A percentile compares a stretch with the other conserved stretches of the same genome.
Evolutionary conservation across 306 rosid species (phyloP).

Genomic region (Prunus mume): DNA sequence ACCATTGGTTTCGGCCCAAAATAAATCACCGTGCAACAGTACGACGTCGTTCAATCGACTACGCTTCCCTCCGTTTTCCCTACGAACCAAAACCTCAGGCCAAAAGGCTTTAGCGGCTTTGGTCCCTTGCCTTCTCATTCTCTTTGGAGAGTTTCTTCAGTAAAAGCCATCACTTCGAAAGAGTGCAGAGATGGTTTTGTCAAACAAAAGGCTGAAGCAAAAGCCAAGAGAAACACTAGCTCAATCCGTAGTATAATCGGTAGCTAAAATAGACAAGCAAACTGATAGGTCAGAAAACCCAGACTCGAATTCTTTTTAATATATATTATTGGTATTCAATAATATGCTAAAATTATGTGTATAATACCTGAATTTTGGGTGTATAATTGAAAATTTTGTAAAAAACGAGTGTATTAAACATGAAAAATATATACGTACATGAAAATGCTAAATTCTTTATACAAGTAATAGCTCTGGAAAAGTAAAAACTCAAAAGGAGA

Average conservation of each 20-base stretch:
- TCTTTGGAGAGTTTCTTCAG: background rate
- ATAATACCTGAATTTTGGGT: no score
- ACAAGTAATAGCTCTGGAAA: no score
- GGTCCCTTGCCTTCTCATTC: background rate
- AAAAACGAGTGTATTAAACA: no score
- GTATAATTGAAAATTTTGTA: no score
- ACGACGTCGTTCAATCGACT: background rate
- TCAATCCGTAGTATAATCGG: slow-evolving; percentile 28
- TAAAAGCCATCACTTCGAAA: background rate
- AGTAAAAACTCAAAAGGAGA: no score
- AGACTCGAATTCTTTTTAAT: slow-evolving; percentile 4
- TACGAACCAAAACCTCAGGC: background rate
- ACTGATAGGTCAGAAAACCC: slow-evolving; percentile 21
- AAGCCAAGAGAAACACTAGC: slow-evolving; percentile 52
- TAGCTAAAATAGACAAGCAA: slow-evolving; percentile 17
- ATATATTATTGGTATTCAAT: no score
- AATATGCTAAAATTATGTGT: no score
- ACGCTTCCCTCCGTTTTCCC: background rate
- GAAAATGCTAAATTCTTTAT: no score
- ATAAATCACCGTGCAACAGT: no score
- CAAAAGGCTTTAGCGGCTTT: background rate
- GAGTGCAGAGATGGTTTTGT: slow-evolving; percentile 64
- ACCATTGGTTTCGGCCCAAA: background rate
- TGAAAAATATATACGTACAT: no score
- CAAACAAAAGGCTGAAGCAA: slow-evolving; percentile 77